These are phyloP conservation scores for Dioszegia hungarica DNA, from an alignment of 768 basidiomycete species.

Conservation along the genomic window DNA sequence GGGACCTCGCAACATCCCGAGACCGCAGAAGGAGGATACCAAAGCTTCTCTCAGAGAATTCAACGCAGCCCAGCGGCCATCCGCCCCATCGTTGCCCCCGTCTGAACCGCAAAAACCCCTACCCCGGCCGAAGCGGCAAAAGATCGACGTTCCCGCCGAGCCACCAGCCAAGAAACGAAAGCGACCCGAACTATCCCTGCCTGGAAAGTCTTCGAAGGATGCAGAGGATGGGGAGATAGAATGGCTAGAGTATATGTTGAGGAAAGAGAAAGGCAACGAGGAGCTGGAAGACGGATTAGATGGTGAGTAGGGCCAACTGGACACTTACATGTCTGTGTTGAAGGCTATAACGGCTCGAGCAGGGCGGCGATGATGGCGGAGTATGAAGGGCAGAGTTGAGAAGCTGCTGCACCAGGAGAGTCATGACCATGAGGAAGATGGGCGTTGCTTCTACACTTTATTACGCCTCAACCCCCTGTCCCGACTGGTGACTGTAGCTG, in stretches of 20 bases:
- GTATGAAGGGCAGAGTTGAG: too few relatives aligned
- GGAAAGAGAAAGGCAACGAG: constrained; percentile 51
- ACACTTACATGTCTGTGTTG: background rate
- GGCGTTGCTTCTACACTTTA: too few relatives aligned
- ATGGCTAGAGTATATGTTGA: constrained; percentile 71
- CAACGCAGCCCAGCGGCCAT: background rate
- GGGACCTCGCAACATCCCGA: background rate
- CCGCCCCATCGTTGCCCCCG: background rate
- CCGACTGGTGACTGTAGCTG: too few relatives aligned
- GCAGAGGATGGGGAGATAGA: constrained; percentile 83
- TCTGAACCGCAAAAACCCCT: background rate
- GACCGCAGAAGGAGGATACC: background rate
- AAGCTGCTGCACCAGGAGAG: too few relatives aligned
- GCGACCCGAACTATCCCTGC: constrained; percentile 22
- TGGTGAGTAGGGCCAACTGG: constrained; percentile 54
- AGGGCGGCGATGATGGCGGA: too few relatives aligned
- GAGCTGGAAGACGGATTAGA: constrained; percentile 70
- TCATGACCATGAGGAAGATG: too few relatives aligned
- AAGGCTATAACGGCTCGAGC: too few relatives aligned
- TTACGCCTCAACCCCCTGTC: too few relatives aligned
- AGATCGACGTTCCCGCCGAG: background rate
- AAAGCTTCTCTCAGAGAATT: background rate
- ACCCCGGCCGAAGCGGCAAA: background rate
- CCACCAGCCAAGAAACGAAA: constrained; percentile 29
- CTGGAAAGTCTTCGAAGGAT: constrained; percentile 14